phyloP scores from a whole-genome alignment of 805 yeast genomes.

The Kazachstania bromeliacearum region DNA sequence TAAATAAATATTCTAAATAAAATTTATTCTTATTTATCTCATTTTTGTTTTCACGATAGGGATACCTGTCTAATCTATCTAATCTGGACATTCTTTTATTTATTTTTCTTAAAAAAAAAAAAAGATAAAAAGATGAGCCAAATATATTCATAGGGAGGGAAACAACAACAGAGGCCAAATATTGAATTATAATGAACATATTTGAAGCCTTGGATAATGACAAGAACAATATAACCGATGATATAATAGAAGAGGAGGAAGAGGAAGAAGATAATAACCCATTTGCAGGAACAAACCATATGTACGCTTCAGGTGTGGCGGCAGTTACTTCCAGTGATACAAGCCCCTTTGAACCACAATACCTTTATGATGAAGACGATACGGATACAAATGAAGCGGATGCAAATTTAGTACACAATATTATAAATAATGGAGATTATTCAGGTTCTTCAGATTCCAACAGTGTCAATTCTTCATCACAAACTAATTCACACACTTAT shows the following conservation, averaged over 20 bases:
- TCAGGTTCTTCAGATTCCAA: background rate
- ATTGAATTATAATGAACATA: no score
- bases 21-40: no score
- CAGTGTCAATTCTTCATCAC: background rate
- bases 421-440: background rate
- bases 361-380: conserved; percentile 5
- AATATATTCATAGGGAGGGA: no score
- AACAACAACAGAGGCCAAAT: no score
- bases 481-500: conserved; percentile 1
- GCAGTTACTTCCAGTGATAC: background rate
- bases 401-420: background rate
- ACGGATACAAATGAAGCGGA: background rate
- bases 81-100: no score
- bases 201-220: no score
- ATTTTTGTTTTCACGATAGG: no score
- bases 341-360: conserved; percentile 1
- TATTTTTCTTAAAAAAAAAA: no score
- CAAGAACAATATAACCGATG: no score
- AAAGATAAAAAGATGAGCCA: no score
- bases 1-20: no score
- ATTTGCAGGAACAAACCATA: conserved; percentile 30
- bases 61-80: no score
- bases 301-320: conserved; percentile 31
- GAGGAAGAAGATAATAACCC: conserved; percentile 34
- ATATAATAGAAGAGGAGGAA: conserved; percentile 1